Conservation (phyloP, 345 rosid species). For the Eucalyptus albens region DNA sequence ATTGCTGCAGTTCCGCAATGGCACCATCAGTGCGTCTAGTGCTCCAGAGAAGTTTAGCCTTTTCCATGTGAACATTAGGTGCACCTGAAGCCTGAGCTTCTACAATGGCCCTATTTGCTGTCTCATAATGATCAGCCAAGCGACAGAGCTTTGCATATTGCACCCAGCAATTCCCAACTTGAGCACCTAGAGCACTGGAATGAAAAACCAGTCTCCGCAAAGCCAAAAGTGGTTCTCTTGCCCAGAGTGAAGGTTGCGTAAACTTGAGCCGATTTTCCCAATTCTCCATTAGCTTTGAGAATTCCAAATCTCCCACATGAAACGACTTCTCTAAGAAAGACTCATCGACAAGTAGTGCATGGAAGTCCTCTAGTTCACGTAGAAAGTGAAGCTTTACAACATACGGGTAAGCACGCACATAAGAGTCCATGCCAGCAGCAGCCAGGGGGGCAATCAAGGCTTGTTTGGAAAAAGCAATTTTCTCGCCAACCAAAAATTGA, state of each 20-base stretch:
- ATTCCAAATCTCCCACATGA: conserved; percentile 37
- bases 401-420: conserved; percentile 82
- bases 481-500: conserved; percentile 64
- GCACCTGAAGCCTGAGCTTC: conserved; percentile 95
- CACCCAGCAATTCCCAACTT: conserved; percentile 94
- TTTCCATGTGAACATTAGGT: conserved; percentile 82
- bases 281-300: conserved; percentile 50
- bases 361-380: conserved; percentile 80
- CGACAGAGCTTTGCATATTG: conserved; percentile 99
- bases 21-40: conserved; percentile 87
- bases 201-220: conserved; percentile 80
- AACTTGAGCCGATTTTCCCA: conserved; percentile 88
- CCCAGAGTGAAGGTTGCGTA: conserved; percentile 90
- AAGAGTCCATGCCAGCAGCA: conserved; percentile 99
- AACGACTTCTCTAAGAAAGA: conserved; percentile 84
- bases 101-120: conserved; percentile 82
- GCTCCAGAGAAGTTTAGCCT: conserved; percentile 95
- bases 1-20: conserved; percentile 79
- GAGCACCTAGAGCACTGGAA: conserved; percentile 75
- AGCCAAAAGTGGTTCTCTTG: conserved; percentile 93
- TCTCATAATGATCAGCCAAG: conserved; percentile 92
- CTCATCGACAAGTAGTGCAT: conserved; percentile 44
- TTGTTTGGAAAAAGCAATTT: conserved; percentile 78
- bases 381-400: conserved; percentile 88
- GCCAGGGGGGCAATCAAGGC: conserved; percentile 95